A percentile compares a stretch with the other conserved stretches of the same genome.
These are phyloP conservation scores for Medicago ruthenica DNA, from an alignment of 306 rosid species.

Conservation along the genomic window DNA sequence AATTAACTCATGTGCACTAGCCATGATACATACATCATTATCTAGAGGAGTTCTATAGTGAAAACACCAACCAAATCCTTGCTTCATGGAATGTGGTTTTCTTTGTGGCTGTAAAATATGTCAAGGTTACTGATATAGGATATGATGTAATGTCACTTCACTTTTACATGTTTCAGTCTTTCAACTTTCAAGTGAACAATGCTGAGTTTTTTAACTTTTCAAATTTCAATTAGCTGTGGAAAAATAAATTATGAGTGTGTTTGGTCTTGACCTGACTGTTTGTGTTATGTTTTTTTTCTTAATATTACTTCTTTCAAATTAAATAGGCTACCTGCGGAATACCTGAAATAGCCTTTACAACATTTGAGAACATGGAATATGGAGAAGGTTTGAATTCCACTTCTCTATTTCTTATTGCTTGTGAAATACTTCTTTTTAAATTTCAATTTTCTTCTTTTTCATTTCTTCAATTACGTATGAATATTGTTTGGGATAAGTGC, in stretches of 20 bases:
- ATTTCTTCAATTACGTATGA: not conserved
- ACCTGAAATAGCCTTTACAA: conserved; percentile 92
- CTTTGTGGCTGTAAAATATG: conserved; percentile 23
- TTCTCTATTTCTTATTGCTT: conserved; percentile 40
- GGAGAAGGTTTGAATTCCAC: conserved; percentile 78
- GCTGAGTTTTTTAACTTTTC: conserved; percentile 3
- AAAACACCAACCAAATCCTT: conserved; percentile 37
- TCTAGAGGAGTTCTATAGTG: conserved; percentile 11
- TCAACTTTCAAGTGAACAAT: conserved; percentile 3
- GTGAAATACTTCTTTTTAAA: conserved; percentile 31
- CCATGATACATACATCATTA: conserved; percentile 21
- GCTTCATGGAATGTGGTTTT: conserved; percentile 24
- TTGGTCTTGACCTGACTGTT: too few relatives aligned
- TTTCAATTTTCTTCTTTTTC: conserved; percentile 13
- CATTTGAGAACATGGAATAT: conserved; percentile 96
- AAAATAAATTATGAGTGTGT: conserved; percentile 36
- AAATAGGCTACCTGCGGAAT: conserved; percentile 92
- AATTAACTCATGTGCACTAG: conserved; percentile 6
- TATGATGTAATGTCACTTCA: conserved; percentile 15
- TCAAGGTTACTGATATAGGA: conserved; percentile 34
- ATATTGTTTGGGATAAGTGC: conserved; percentile 1
- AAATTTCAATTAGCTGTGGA: conserved; percentile 22
- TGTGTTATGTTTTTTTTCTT: conserved; percentile 16
- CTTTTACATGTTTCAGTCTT: conserved; percentile 30
- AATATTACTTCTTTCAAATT: conserved; percentile 44